Conservation (phyloP, 768 basidiomycete genomes). For the Kwoniella mangroviensis region DNA sequence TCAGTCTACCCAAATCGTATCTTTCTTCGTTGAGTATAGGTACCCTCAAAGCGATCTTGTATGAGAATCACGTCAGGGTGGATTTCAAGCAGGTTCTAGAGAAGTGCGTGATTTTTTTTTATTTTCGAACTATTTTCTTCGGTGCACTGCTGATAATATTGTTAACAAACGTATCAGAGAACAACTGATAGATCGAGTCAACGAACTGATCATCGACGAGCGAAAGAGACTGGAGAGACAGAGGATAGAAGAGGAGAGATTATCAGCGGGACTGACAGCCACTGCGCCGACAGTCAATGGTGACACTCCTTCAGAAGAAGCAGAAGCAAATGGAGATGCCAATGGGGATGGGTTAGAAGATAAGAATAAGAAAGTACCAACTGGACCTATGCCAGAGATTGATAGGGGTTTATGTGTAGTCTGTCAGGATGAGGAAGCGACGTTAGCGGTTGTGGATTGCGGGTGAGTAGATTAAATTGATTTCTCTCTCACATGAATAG, state of each 20-base stretch:
- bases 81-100: slow-evolving; percentile 71
- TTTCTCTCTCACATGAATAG: neutral
- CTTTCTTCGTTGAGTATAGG: slow-evolving; percentile 71
- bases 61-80: slow-evolving; percentile 72
- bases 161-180: slow-evolving; percentile 13
- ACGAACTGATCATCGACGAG: slow-evolving; percentile 52
- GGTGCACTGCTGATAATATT: neutral
- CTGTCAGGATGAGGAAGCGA: slow-evolving; percentile 93
- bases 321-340: slow-evolving; percentile 14
- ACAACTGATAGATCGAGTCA: slow-evolving; percentile 52
- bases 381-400: slow-evolving; percentile 52
- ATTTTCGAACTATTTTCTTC: neutral
- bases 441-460: slow-evolving; percentile 91
- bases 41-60: slow-evolving; percentile 76
- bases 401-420: slow-evolving; percentile 80
- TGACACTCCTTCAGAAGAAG: neutral
- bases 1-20: slow-evolving; percentile 66
- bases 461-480: slow-evolving; percentile 65
- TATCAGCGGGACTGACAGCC: slow-evolving; percentile 27
- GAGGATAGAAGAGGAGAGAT: slow-evolving; percentile 43
- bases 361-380: slow-evolving; percentile 39
- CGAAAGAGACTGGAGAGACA: slow-evolving; percentile 55
- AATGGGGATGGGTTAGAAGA: neutral
- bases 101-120: slow-evolving; percentile 61
- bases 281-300: slow-evolving; percentile 9